A percentile compares a stretch with the other conserved stretches of the same genome.
phyloP scores from a whole-genome alignment of 352 stramenopile genomes.

The Globisporangium echinulatum region DNA sequence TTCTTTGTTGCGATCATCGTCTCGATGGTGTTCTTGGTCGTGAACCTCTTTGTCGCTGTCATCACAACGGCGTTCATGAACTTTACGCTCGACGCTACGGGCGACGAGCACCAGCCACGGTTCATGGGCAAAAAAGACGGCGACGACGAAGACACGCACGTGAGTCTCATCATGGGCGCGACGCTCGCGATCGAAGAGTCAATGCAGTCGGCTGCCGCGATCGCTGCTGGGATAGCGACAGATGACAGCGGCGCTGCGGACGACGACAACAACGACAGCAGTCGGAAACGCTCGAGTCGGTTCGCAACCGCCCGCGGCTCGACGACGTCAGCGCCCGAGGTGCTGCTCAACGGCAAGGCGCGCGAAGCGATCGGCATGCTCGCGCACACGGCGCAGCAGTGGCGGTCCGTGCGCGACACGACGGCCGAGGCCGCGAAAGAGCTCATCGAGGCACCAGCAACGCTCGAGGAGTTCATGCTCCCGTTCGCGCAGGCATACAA shows the following conservation, averaged over 20 bases:
- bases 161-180: slow-evolving; percentile 77
- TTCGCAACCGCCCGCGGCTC: neutral
- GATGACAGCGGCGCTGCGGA: neutral
- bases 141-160: slow-evolving; percentile 58
- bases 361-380: slow-evolving; percentile 19
- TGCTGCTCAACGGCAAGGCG: slow-evolving; percentile 11
- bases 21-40: slow-evolving; percentile 76
- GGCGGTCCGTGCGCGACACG: slow-evolving; percentile 46
- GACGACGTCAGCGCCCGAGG: slow-evolving; percentile 6
- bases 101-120: slow-evolving; percentile 24
- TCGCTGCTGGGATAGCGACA: neutral
- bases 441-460: slow-evolving; percentile 29
- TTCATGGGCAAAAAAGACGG: slow-evolving; percentile 56
- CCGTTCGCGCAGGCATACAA: slow-evolving; percentile 17
- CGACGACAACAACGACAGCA: neutral
- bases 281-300: slow-evolving; percentile 4
- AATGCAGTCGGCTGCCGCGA: slow-evolving; percentile 10
- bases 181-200: slow-evolving; percentile 68
- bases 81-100: slow-evolving; percentile 49
- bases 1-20: slow-evolving; percentile 73
- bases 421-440: slow-evolving; percentile 61
- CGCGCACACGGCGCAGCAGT: slow-evolving; percentile 30
- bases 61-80: slow-evolving; percentile 85
- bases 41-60: slow-evolving; percentile 78
- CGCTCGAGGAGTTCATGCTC: slow-evolving; percentile 40